phyloP scores from a whole-genome alignment of 1,284 basidiomycete species.

The Papiliotrema fonsecae region DNA sequence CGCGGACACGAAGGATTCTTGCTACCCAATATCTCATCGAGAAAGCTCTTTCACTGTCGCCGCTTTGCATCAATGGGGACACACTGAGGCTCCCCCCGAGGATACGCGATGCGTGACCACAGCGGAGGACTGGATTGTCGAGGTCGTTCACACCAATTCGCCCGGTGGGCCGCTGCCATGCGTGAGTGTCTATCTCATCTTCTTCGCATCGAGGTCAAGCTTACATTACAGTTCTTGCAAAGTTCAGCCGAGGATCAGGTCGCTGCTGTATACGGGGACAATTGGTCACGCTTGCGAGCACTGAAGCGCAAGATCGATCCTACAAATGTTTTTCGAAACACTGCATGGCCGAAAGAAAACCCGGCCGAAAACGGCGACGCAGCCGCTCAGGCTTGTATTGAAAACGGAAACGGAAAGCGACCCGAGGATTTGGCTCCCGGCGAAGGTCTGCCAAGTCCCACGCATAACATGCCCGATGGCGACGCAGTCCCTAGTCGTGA shows the following conservation, averaged over 20 bases:
- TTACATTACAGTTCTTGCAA: slow-evolving; percentile 60
- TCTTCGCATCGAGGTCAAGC: neutral
- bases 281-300: slow-evolving; percentile 63
- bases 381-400: too few relatives aligned
- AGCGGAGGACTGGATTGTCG: slow-evolving; percentile 79
- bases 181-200: slow-evolving; percentile 53
- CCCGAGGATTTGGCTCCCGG: neutral
- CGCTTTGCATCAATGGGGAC: slow-evolving; percentile 87
- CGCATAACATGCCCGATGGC: neutral
- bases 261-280: slow-evolving; percentile 60
- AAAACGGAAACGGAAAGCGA: neutral
- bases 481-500: neutral
- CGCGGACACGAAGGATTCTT: slow-evolving; percentile 62
- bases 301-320: slow-evolving; percentile 74
- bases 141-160: slow-evolving; percentile 62
- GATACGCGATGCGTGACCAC: slow-evolving; percentile 72
- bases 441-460: neutral
- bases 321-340: slow-evolving; percentile 63
- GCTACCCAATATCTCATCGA: slow-evolving; percentile 69
- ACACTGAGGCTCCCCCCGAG: slow-evolving; percentile 56
- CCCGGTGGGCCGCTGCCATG: slow-evolving; percentile 75
- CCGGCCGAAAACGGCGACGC: neutral
- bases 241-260: slow-evolving; percentile 27
- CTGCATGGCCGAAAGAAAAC: slow-evolving; percentile 58
- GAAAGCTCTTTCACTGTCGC: slow-evolving; percentile 77